Evolutionary conservation across 495 filamentous ascomycete species (phyloP).

Genomic region (Penicillium bialowiezense): DNA sequence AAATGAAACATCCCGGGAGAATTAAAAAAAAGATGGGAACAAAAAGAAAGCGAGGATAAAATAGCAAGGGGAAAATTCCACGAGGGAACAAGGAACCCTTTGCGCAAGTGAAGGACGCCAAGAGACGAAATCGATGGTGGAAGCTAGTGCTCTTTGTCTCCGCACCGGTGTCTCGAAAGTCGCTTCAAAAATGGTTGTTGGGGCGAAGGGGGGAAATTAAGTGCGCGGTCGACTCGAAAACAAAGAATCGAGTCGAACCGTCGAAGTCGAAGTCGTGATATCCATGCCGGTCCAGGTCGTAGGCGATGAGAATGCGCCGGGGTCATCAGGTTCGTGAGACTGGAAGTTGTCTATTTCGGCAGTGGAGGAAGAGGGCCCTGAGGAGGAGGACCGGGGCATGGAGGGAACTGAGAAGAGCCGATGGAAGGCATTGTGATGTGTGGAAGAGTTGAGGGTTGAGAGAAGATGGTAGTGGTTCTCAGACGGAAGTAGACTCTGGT

Average conservation of each 20-base stretch:
- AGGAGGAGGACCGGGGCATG: constrained; percentile 81
- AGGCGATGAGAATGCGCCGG: constrained; percentile 27
- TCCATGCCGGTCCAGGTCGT: constrained; percentile 34
- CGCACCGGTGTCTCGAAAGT: not conserved
- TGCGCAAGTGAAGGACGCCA: not conserved
- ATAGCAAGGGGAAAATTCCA: no score
- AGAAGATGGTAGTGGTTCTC: constrained; percentile 6
- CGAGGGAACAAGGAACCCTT: constrained; percentile 4
- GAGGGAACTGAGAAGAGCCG: constrained; percentile 65
- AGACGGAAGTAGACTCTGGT: constrained; percentile 11
- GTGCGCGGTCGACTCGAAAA: constrained; percentile 14
- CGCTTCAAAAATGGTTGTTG: not conserved
- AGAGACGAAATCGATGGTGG: not conserved
- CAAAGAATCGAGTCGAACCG: constrained; percentile 25
- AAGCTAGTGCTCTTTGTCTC: not conserved
- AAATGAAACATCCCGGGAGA: no score
- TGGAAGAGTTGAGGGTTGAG: not conserved
- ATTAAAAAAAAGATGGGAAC: not conserved
- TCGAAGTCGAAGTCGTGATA: constrained; percentile 31
- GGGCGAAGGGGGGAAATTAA: constrained; percentile 4
- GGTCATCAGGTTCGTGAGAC: constrained; percentile 37
- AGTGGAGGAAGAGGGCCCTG: constrained; percentile 80
- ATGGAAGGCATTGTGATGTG: constrained; percentile 57
- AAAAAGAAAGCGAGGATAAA: constrained; percentile 3
- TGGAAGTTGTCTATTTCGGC: constrained; percentile 57